A percentile compares a stretch with the other conserved stretches of the same genome.
Evolutionary conservation across 139 green algal species (phyloP).

Genomic region (Nannochloris sp.): DNA sequence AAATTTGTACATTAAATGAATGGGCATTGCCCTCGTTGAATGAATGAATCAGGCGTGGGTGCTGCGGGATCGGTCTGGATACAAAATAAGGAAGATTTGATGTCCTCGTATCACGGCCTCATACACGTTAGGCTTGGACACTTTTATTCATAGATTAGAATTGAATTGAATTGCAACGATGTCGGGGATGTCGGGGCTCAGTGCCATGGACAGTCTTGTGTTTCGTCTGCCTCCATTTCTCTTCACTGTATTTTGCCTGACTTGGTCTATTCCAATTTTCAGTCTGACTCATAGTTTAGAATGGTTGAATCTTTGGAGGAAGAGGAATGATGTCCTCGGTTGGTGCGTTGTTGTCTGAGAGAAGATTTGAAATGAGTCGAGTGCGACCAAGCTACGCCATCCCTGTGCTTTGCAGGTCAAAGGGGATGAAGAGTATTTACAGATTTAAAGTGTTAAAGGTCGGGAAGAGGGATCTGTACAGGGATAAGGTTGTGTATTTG

Average conservation of each 20-base stretch:
- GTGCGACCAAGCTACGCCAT: not conserved
- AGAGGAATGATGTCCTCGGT: conserved; percentile 45
- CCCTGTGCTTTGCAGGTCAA: conserved; percentile 28
- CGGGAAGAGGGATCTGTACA: conserved; percentile 33
- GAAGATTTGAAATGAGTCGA: conserved; percentile 6
- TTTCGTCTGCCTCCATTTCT: conserved; percentile 18
- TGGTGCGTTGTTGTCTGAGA: conserved; percentile 32
- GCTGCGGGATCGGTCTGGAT: too few relatives aligned
- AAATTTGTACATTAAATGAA: not conserved
- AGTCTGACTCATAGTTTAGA: conserved; percentile 33
- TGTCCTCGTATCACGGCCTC: too few relatives aligned
- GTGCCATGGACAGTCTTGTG: not conserved
- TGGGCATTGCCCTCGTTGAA: not conserved
- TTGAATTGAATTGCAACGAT: too few relatives aligned
- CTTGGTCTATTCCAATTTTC: conserved; percentile 45
- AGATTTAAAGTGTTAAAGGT: conserved; percentile 33
- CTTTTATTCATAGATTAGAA: too few relatives aligned
- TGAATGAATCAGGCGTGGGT: not conserved
- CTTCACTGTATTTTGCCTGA: conserved; percentile 34
- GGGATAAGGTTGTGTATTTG: conserved; percentile 45
- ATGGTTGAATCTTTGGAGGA: conserved; percentile 33
- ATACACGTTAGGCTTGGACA: too few relatives aligned
- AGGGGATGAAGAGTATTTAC: conserved; percentile 28
- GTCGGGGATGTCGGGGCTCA: too few relatives aligned
- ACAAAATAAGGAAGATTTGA: too few relatives aligned